These are phyloP conservation scores for Cicer cuneatum DNA, from an alignment of 306 rosid genomes.

Conservation along the genomic window DNA sequence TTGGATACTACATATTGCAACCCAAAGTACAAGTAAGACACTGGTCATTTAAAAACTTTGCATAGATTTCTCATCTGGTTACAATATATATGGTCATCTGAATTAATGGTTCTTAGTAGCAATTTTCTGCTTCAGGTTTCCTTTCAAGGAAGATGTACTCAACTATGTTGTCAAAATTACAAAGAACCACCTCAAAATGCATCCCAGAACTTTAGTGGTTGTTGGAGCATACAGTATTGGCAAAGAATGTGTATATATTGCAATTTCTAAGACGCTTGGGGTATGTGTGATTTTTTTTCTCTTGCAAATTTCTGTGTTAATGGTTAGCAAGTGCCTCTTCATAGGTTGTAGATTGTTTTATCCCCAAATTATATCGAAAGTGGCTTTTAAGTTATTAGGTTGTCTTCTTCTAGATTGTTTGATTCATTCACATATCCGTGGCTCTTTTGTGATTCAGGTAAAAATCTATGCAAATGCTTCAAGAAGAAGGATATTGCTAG, in stretches of 20 bases:
- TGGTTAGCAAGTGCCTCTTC: constrained; percentile 22
- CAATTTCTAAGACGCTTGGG: constrained; percentile 57
- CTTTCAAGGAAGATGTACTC: constrained; percentile 58
- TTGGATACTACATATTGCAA: constrained; percentile 68
- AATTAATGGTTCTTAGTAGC: constrained; percentile 25
- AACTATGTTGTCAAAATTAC: constrained; percentile 59
- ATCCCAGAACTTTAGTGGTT: constrained; percentile 59
- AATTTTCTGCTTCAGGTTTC: constrained; percentile 56
- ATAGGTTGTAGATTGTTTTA: constrained; percentile 25
- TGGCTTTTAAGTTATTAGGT: constrained; percentile 26
- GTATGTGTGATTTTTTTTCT: constrained; percentile 37
- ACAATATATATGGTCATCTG: constrained; percentile 11
- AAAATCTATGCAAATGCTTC: constrained; percentile 59
- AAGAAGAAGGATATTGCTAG: constrained; percentile 56
- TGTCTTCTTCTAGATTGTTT: neutral
- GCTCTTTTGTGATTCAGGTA: constrained; percentile 45
- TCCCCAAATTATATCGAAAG: constrained; percentile 8
- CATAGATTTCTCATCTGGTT: constrained; percentile 24
- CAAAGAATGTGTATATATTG: constrained; percentile 64
- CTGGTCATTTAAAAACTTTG: constrained; percentile 8
- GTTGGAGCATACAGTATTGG: constrained; percentile 72
- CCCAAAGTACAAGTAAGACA: constrained; percentile 58
- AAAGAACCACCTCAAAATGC: constrained; percentile 53
- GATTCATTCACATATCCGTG: constrained; percentile 23
- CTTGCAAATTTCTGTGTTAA: neutral